phyloP scores from a whole-genome alignment of 192 early-diverging fungal genomes.

The Backusella macrospora region DNA sequence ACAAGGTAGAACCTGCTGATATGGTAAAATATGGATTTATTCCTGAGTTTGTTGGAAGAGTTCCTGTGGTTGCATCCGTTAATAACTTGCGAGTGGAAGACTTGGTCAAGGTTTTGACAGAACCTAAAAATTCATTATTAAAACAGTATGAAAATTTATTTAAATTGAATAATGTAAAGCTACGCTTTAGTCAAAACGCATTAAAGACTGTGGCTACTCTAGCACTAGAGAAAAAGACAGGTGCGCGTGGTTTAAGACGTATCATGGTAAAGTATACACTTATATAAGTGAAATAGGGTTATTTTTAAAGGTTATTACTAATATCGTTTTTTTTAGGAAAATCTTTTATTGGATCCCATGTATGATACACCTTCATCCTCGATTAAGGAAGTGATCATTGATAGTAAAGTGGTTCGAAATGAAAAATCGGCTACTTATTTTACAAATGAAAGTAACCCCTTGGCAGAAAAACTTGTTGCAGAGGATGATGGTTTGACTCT shows the following conservation, averaged over 20 bases:
- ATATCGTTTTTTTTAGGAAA: constrained; percentile 67
- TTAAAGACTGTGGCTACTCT: constrained; percentile 71
- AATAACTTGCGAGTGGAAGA: constrained; percentile 67
- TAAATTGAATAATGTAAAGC: constrained; percentile 57
- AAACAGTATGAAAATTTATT: constrained; percentile 83
- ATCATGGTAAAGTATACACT: constrained; percentile 65
- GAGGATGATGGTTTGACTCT: constrained; percentile 20
- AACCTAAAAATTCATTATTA: constrained; percentile 82
- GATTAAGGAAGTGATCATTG: constrained; percentile 73
- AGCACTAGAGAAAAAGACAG: constrained; percentile 81
- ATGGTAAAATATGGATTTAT: constrained; percentile 86
- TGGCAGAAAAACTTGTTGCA: constrained; percentile 18
- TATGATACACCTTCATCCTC: constrained; percentile 79
- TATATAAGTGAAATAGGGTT: no score
- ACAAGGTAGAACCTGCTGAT: constrained; percentile 51
- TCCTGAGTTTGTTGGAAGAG: constrained; percentile 88
- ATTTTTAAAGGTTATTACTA: no score
- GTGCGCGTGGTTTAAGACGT: constrained; percentile 84
- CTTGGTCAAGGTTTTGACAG: constrained; percentile 72
- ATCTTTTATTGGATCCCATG: constrained; percentile 75
- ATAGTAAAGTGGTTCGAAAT: constrained; percentile 62
- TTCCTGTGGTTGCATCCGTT: constrained; percentile 84
- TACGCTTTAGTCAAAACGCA: constrained; percentile 73
- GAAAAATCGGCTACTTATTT: constrained; percentile 68
- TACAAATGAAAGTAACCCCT: constrained; percentile 38